Base-by-base conservation (phyloP, 2,329 filamentous ascomycete species). In the Epichloe hybrida region DNA sequence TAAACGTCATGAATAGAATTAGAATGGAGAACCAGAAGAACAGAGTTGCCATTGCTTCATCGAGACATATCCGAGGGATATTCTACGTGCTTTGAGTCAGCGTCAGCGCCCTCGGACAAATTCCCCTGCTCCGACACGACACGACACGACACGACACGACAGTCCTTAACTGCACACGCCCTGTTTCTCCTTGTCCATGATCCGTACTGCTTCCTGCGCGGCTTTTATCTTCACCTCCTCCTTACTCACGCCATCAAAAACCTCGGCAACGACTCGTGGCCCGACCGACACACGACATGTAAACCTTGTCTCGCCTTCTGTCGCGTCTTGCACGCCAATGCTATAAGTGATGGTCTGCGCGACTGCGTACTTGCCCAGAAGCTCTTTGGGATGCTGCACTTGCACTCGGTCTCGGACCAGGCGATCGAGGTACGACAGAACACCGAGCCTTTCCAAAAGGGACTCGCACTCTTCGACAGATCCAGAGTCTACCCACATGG, bases 401-500 rank as follows among this genome's bases (percentile, higher is more conserved):
- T 83, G 72, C 3, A 91, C 73, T 0, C 66, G 60, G 3, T 76
- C 75, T 1, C 72, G 67, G 9, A 94, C 58, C 11, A 89, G 69
- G 2, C 81, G 73, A 0, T 76, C 68, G 52, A 95, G 64, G 55
- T 80, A 79, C 0, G 67, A 62, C 39, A 89, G 56, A 4, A 96
- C 71, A 0, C 88, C 88, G 3, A 88, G 68, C 0, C 70, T 68
- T 43, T 77, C 72, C 0, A 88, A 63, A 38, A 96, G 73, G 0
- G 49, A 60, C 47, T 75, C 70, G 58, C 88, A 94, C 0, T 62
- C 64, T 0, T 69, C 69, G 13, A 88, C 61, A 1, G 76, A 73
- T 0, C 84, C 85, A 0, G 74, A 86, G 63, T 97, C 93, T 20
- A 95, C 71, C 72, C 86, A 96, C 0, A 96, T 74, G 0, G 89